Conservation (phyloP, 148 eudicot genomes). For the Beta vulgaris region DNA sequence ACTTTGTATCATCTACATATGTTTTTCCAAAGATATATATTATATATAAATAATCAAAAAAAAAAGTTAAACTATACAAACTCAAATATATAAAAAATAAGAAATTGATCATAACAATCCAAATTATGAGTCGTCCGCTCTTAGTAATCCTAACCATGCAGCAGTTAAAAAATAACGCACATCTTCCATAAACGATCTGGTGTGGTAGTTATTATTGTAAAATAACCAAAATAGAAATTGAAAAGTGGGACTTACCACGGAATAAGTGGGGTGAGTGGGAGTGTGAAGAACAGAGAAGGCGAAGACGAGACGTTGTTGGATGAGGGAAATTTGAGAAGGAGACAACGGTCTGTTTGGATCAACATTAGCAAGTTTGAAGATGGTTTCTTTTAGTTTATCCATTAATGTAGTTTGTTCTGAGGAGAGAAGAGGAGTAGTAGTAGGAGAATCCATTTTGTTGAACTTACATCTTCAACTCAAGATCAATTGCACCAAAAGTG, state of each 20-base stretch:
- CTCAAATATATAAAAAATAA: too few relatives aligned
- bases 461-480: too few relatives aligned
- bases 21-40: background rate
- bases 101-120: too few relatives aligned
- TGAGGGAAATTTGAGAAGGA: constrained; percentile 21
- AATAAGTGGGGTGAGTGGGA: constrained; percentile 48
- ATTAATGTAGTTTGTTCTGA: constrained; percentile 25
- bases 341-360: constrained; percentile 25
- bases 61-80: background rate
- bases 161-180: too few relatives aligned
- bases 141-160: too few relatives aligned
- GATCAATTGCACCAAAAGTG: too few relatives aligned
- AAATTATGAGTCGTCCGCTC: too few relatives aligned
- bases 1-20: constrained; percentile 55
- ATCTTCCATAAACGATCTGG: too few relatives aligned
- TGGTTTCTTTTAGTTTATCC: constrained; percentile 32
- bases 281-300: constrained; percentile 29
- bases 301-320: constrained; percentile 22
- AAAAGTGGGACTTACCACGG: constrained; percentile 29
- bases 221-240: background rate
- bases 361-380: constrained; percentile 27
- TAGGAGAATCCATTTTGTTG: too few relatives aligned
- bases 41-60: background rate
- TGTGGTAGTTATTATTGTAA: too few relatives aligned
- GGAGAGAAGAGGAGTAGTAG: too few relatives aligned